Percentiles rank a stretch among this genome's conserved stretches.
These are phyloP conservation scores for Ophiocordyceps camponoti-rufipedis DNA, from an alignment of 2,329 filamentous ascomycete genomes.

Conservation along the genomic window DNA sequence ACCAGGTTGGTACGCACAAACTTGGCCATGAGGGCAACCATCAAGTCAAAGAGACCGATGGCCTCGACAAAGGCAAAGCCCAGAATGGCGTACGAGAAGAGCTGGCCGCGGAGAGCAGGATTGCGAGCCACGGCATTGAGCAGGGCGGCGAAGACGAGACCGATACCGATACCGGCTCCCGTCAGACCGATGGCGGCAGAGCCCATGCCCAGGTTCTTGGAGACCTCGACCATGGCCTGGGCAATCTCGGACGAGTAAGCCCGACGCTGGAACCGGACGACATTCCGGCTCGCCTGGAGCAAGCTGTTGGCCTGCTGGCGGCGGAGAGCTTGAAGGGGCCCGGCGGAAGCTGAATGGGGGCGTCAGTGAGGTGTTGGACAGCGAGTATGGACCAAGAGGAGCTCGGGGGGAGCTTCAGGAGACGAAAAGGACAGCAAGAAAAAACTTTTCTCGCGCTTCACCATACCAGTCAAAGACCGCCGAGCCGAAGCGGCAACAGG, in stretches of 20 bases:
- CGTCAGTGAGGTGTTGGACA: no score
- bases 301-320: constrained; percentile 50
- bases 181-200: constrained; percentile 81
- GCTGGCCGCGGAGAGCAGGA: constrained; percentile 84
- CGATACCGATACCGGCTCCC: constrained; percentile 88
- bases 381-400: no score
- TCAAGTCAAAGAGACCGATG: constrained; percentile 76
- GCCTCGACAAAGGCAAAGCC: constrained; percentile 92
- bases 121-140: constrained; percentile 83
- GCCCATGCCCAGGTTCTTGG: constrained; percentile 82
- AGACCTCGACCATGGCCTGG: constrained; percentile 76
- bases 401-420: no score
- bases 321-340: constrained; percentile 57
- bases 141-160: constrained; percentile 82
- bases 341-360: constrained; percentile 27
- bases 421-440: constrained; percentile 4
- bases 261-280: constrained; percentile 47
- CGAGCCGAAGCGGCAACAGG: constrained; percentile 47
- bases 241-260: constrained; percentile 80
- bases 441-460: constrained; percentile 16
- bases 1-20: constrained; percentile 37
- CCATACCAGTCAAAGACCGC: constrained; percentile 57
- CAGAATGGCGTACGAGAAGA: constrained; percentile 91
- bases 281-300: constrained; percentile 47
- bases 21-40: constrained; percentile 90